Base-by-base conservation (phyloP, 1,284 basidiomycete species). In the Rhizopogon hawkerae region DNA sequence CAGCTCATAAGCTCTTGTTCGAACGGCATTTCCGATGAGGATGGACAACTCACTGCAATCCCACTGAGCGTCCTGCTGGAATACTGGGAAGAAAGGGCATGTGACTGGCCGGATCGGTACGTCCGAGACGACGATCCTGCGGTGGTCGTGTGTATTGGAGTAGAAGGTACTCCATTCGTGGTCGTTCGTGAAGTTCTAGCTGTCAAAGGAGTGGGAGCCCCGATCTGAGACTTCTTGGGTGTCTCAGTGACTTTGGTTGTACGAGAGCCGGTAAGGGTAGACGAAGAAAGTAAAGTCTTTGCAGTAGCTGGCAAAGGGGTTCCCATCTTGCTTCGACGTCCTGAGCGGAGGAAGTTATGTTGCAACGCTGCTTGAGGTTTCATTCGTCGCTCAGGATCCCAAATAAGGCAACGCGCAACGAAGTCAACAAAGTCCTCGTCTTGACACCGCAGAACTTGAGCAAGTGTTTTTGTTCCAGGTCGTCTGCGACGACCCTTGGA, bases 321-420 rank as follows among this genome's bases (percentile, higher is more conserved):
- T 10, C 73, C 65, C 5, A 73, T 64, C 63, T 77, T 83, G 14
- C 66, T 56, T 48, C 76, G 77, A 47, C 79, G 74, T 35, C 86
- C 78, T 24, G 81, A 78, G 18, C 83, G 75, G 52, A 94, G 77
- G 72, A 92, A 96, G 8, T 89, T 87, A 69, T 95, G 92, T n/a
- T 90, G 81, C 70, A 94, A 71, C 1, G 96, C 95, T 11, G 87
- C 80, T 58, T 94, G 90, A 1, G 95, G 95, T 68, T 97, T 98
- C 63, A 99, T 77, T 35, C 96, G 79, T 51, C 91, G 81, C 62
- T 98, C 95, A 1, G 96, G 96, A 70, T 99, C 96, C 96, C 95
- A 99, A 11, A 90, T 79, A 21, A 99, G 76, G 68, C 96, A 99
- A 65, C 95, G 97, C 2, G 89, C 77, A 56, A 98, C 89, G 63